Evolutionary conservation across 495 filamentous ascomycete species (phyloP).

Genomic region (Aspergillus asperescens): DNA sequence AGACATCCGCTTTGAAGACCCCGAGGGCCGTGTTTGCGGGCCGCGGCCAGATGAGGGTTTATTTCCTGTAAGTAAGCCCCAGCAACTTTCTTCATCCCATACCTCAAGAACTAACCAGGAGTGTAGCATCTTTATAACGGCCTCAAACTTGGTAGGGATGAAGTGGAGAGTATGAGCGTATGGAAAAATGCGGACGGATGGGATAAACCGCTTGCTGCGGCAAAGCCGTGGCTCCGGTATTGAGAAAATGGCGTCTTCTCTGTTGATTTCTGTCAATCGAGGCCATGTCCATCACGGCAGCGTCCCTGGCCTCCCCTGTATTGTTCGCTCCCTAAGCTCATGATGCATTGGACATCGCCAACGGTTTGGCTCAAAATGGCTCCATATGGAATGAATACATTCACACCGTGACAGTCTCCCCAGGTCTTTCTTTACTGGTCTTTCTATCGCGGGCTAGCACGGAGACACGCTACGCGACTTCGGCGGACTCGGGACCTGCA

Average conservation of each 20-base stretch:
- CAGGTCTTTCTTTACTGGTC: not conserved
- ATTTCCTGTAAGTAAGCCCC: conserved; percentile 35
- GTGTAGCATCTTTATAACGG: conserved; percentile 43
- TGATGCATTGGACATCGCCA: not conserved
- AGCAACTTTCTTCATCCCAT: not conserved
- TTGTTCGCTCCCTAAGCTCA: not conserved
- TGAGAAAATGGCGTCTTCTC: conserved; percentile 13
- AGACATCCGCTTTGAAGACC: conserved; percentile 39
- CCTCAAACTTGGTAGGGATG: conserved; percentile 38
- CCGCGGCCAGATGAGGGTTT: conserved; percentile 40
- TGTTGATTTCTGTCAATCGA: not conserved
- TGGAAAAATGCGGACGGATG: conserved; percentile 45
- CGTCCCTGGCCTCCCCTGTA: not conserved
- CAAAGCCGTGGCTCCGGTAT: conserved; percentile 39
- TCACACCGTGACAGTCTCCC: not conserved
- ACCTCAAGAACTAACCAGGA: not conserved
- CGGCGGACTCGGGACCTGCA: not conserved
- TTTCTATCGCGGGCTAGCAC: too few species aligned
- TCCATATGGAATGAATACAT: not conserved
- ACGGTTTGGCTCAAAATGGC: not conserved
- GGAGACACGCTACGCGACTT: too few species aligned
- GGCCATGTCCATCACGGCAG: not conserved
- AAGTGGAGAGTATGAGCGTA: conserved; percentile 40
- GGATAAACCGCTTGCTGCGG: conserved; percentile 36
- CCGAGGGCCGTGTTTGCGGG: conserved; percentile 37